Evolutionary conservation across 768 basidiomycete species (phyloP).

Genomic region (Amanita pallidorosea): DNA sequence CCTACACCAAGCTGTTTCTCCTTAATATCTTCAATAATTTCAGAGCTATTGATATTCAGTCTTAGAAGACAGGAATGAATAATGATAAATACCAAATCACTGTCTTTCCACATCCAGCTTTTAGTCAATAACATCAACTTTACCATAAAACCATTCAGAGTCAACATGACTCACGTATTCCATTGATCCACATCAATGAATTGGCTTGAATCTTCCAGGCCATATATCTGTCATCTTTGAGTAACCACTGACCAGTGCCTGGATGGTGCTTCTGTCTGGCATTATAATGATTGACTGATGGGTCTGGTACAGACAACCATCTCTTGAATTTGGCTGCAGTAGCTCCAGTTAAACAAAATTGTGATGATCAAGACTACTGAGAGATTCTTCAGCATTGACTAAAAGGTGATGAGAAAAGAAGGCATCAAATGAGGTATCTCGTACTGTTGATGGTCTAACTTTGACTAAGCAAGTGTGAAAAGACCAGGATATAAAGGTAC

Average conservation of each 20-base stretch:
- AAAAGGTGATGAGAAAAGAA: too few relatives aligned
- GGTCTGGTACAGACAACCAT: too few relatives aligned
- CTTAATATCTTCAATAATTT: not conserved
- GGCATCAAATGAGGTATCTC: too few relatives aligned
- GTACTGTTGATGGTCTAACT: too few relatives aligned
- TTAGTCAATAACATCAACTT: not conserved
- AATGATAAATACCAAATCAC: not conserved
- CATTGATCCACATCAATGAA: too few relatives aligned
- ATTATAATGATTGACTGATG: not conserved
- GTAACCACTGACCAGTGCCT: not conserved
- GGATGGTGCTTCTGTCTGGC: not conserved
- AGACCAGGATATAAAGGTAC: too few relatives aligned
- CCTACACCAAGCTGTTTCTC: not conserved
- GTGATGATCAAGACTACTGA: too few relatives aligned
- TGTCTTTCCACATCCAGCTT: not conserved
- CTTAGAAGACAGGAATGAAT: not conserved
- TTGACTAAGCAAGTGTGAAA: too few relatives aligned
- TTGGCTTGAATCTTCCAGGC: conserved; percentile 8
- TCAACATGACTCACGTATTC: not conserved
- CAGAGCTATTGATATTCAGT: not conserved
- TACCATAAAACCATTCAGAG: not conserved
- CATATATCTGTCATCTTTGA: not conserved
- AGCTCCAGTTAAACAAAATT: too few relatives aligned
- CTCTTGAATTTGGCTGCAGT: too few relatives aligned
- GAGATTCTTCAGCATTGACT: too few relatives aligned